These are phyloP conservation scores for Cercospora sojina DNA, from an alignment of 2,329 filamentous ascomycete genomes.

Conservation along the genomic window DNA sequence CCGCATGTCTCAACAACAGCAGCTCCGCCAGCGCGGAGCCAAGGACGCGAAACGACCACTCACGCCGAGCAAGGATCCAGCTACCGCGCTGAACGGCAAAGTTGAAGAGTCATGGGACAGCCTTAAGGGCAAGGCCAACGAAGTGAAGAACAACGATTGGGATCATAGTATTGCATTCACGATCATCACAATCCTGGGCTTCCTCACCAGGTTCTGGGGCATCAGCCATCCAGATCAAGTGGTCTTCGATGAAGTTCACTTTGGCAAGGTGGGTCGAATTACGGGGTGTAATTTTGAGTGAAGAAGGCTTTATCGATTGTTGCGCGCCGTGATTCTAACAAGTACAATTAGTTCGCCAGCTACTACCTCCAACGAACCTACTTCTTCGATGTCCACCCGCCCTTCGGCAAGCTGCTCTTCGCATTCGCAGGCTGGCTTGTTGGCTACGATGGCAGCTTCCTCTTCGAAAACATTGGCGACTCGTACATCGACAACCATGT, in stretches of 20 bases:
- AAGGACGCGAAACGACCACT: constrained; percentile 27
- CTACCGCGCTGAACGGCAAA: constrained; percentile 30
- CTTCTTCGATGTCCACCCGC: constrained; percentile 99
- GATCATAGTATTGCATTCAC: constrained; percentile 78
- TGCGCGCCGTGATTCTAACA: constrained; percentile 2
- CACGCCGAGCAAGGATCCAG: constrained; percentile 26
- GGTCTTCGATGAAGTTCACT: constrained; percentile 98
- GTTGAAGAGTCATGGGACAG: constrained; percentile 43
- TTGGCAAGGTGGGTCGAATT: constrained; percentile 76
- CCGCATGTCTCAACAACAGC: constrained; percentile 15
- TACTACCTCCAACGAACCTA: constrained; percentile 94
- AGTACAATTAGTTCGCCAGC: constrained; percentile 49
- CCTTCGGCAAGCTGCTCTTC: constrained; percentile 96
- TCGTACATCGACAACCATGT: constrained; percentile 97
- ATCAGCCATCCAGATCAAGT: constrained; percentile 95
- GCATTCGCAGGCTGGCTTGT: constrained; percentile 96
- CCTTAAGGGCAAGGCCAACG: constrained; percentile 37
- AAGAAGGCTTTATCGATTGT: not conserved
- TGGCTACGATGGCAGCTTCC: constrained; percentile 93
- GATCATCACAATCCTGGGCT: constrained; percentile 78
- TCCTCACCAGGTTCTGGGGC: constrained; percentile 91
- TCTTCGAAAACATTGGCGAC: constrained; percentile 99
- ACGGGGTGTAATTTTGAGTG: constrained; percentile 4
- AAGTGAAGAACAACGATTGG: constrained; percentile 56
- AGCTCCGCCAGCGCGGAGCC: constrained; percentile 26